Conservation (phyloP, 2,329 filamentous ascomycete genomes). For the Blumeria hordei region DNA sequence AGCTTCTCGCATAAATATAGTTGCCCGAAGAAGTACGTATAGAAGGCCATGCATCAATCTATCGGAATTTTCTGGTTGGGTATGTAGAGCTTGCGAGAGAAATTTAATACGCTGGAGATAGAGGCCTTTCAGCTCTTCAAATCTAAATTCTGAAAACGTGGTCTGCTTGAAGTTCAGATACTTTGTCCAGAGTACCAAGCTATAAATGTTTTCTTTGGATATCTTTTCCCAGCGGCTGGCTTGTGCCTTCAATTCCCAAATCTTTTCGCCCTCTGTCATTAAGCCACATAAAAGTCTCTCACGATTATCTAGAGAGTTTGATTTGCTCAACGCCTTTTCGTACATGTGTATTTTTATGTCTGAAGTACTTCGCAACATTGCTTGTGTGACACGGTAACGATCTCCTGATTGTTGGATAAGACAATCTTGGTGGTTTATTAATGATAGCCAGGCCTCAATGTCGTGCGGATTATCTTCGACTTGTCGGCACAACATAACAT, state of each 20-base stretch:
- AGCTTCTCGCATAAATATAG: constrained; percentile 46
- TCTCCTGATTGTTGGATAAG: constrained; percentile 29
- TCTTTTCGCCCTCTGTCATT: constrained; percentile 46
- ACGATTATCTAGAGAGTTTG: constrained; percentile 21
- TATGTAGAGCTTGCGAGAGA: constrained; percentile 8
- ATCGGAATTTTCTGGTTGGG: constrained; percentile 2
- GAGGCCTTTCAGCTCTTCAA: constrained; percentile 35
- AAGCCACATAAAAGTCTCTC: constrained; percentile 40
- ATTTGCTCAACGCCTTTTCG: constrained; percentile 45
- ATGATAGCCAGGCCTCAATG: constrained; percentile 46
- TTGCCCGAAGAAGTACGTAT: constrained; percentile 54
- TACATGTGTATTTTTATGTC: constrained; percentile 64
- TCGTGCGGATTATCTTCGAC: constrained; percentile 44
- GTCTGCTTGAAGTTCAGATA: constrained; percentile 53
- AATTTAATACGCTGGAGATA: constrained; percentile 34
- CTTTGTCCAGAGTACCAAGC: constrained; percentile 44
- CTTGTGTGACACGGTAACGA: constrained; percentile 25
- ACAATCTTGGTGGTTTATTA: constrained; percentile 56
- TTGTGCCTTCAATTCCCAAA: constrained; percentile 45
- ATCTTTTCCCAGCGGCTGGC: constrained; percentile 40
- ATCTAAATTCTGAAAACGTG: constrained; percentile 39
- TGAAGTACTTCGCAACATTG: constrained; percentile 43
- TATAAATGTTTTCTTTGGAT: constrained; percentile 28
- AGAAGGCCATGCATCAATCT: constrained; percentile 21
- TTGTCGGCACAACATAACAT: constrained; percentile 34